These are phyloP conservation scores for Candida xyloterini DNA, from an alignment of 805 yeast species.

Conservation along the genomic window DNA sequence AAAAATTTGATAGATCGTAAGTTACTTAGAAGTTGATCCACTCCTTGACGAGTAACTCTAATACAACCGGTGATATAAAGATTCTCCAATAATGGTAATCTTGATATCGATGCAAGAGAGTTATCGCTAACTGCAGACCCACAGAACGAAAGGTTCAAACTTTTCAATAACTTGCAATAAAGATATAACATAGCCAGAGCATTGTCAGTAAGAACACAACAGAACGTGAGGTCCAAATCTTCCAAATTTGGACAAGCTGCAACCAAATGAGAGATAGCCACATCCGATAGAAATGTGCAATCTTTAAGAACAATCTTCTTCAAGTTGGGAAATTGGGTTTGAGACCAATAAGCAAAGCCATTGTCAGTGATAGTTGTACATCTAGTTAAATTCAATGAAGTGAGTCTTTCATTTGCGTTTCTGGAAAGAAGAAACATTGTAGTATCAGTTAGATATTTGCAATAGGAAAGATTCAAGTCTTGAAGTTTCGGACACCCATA, in stretches of 20 bases:
- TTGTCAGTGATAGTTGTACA: conserved; percentile 77
- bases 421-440: conserved; percentile 61
- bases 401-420: conserved; percentile 55
- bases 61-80: conserved; percentile 66
- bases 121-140: conserved; percentile 79
- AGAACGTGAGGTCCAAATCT: conserved; percentile 61
- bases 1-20: conserved; percentile 49
- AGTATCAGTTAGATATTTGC: conserved; percentile 70
- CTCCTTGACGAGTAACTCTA: conserved; percentile 74
- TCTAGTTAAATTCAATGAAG: conserved; percentile 59
- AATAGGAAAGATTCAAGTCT: conserved; percentile 60
- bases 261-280: conserved; percentile 59
- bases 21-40: conserved; percentile 62
- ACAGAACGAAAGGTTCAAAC: conserved; percentile 65
- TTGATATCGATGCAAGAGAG: conserved; percentile 58
- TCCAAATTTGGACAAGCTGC: conserved; percentile 57
- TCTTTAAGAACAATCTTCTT: conserved; percentile 57
- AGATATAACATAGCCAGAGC: conserved; percentile 63
- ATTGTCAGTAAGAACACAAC: conserved; percentile 71
- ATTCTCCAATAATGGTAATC: conserved; percentile 45
- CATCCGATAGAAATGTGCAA: conserved; percentile 71
- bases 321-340: conserved; percentile 51
- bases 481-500: conserved; percentile 59
- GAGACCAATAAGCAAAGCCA: conserved; percentile 68
- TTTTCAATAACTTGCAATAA: conserved; percentile 56